These are phyloP conservation scores for Phoenix dactylifera DNA, from an alignment of 176 grass and related monocot species.

Conservation along the genomic window DNA sequence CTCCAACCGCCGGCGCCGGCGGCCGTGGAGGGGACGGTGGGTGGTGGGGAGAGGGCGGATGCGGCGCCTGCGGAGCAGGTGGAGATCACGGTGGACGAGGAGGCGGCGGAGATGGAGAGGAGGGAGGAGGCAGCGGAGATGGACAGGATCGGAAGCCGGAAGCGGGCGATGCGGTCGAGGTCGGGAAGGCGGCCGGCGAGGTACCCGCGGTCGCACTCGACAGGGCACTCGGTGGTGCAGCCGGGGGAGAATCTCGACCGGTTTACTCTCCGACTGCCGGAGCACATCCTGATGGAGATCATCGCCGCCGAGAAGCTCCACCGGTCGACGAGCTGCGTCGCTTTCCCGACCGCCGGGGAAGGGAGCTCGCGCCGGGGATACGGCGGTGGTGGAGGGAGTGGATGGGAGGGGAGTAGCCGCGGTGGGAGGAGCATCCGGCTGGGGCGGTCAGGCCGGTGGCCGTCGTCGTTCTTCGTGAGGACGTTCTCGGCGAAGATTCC, in stretches of 20 bases:
- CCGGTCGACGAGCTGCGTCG: constrained; percentile 15
- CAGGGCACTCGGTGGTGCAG: constrained; percentile 48
- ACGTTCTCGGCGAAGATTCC: constrained; percentile 55
- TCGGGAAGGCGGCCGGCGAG: constrained; percentile 26
- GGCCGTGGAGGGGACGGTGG: too few relatives aligned
- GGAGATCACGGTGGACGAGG: constrained; percentile 27
- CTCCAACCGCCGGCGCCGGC: neutral
- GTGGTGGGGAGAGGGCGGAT: neutral
- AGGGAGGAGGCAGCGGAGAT: constrained; percentile 43
- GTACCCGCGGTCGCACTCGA: constrained; percentile 67
- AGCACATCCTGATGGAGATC: constrained; percentile 4
- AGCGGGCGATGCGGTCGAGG: constrained; percentile 43
- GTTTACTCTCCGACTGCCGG: constrained; percentile 9
- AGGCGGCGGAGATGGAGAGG: neutral
- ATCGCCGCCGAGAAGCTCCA: neutral
- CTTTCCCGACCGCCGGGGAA: constrained; percentile 14
- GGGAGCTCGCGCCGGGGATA: constrained; percentile 30
- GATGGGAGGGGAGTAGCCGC: constrained; percentile 18
- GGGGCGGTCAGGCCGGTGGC: constrained; percentile 51
- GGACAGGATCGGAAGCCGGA: constrained; percentile 69
- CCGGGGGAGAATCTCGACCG: constrained; percentile 4
- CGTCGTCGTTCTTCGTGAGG: constrained; percentile 50
- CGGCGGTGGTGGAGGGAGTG: constrained; percentile 19
- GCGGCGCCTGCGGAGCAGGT: constrained; percentile 5
- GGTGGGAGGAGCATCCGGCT: constrained; percentile 35